Base-by-base conservation (phyloP, 208 protist genomes). In the Trypanosoma vivax region DNA sequence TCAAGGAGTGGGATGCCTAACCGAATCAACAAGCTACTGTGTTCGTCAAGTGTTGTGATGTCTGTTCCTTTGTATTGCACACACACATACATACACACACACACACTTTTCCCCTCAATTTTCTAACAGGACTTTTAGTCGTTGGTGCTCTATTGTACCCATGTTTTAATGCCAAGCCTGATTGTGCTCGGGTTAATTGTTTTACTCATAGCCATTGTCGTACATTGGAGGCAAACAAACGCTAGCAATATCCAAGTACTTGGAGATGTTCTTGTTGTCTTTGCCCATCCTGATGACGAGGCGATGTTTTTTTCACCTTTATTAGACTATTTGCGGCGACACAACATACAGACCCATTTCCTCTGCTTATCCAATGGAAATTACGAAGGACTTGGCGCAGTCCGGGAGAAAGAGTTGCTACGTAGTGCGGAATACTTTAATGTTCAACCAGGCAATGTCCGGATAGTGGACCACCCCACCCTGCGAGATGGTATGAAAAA, bases 361-460 rank as follows among this genome's bases (percentile, higher is more conserved):
- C 70, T 98, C 45, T 98, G 96, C 57, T 60, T 98, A 11, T 98
- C 94, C 3, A 97, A 73, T 47, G 96, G 96, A 51, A 88, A 96
- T 58, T 71, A 55, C 25, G 62, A 73, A 13, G 90, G 90, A 1
- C 40, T 85, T 3, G 95, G 96, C 10, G 57, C 73, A 33, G 47
- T 64, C 43, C 81, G 96, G 18, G 70, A 77, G 34, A 67, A 74
- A 46, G 96, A 98, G 64, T 66, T 98, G n/a, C 41, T 70, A 2
- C 72, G 75, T 33, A 96, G 89, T 61, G 90, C 70, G 1, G 54
- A 57, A 27, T 81, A 78, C 50, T 84, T 95, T 35, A 78, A 83
- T 5, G 66, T 97, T 35, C 50, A 60, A 14, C 19, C 37, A 34
- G 25, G 43, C 5, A 60, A 70, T 5, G 60, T 97, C 1, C 59